A percentile compares a stretch with the other conserved stretches of the same genome.
These are phyloP conservation scores for Nymphaea colorata DNA, from an alignment of 164 flowering plant genomes.

Conservation along the genomic window DNA sequence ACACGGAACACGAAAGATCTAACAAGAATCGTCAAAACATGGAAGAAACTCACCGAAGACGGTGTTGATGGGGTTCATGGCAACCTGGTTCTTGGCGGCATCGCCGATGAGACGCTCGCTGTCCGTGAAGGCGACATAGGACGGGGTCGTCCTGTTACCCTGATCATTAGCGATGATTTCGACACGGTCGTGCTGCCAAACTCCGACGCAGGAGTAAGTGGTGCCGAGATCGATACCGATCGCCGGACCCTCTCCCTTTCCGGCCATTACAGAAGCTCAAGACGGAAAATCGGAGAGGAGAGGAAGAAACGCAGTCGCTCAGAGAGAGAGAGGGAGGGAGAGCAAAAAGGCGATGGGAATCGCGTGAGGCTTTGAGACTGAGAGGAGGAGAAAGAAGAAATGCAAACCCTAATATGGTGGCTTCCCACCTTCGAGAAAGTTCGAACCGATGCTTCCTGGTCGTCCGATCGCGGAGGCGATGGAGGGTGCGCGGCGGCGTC, in stretches of 20 bases:
- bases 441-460: neutral
- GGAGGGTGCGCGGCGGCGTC: neutral
- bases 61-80: constrained; percentile 43
- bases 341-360: neutral
- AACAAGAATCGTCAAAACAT: no score
- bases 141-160: constrained; percentile 48
- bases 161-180: constrained; percentile 41
- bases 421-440: neutral
- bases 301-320: neutral
- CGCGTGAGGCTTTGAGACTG: neutral
- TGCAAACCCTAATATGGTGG: neutral
- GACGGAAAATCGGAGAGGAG: neutral
- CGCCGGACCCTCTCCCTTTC: constrained; percentile 23
- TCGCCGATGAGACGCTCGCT: constrained; percentile 37
- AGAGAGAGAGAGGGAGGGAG: neutral
- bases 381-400: neutral
- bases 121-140: constrained; percentile 41
- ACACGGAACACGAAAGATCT: no score
- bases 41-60: constrained; percentile 26
- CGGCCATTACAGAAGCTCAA: neutral
- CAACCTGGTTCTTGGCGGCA: constrained; percentile 46
- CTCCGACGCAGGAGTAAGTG: constrained; percentile 45
- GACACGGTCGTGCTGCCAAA: constrained; percentile 42
- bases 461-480: neutral
- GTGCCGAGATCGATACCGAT: constrained; percentile 51